Percentiles rank a stretch among this genome's conserved stretches.
Conservation (phyloP, 208 protist genomes). For the Wallacemonas rigidus region DNA sequence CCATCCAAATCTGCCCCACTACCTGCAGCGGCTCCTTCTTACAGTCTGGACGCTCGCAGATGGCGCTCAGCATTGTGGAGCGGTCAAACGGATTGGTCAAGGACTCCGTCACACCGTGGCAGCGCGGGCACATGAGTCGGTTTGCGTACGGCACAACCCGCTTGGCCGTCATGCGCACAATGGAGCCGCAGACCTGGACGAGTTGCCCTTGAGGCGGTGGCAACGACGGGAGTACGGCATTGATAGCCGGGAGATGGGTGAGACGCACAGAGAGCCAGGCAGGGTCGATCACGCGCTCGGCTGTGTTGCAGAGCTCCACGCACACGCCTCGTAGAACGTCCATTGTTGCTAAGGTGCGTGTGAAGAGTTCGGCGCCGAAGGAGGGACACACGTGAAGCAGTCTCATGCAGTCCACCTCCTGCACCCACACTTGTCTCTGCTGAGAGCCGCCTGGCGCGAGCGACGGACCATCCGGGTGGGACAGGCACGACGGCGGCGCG, state of each 20-base stretch:
- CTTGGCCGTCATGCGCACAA: slow-evolving; percentile 84
- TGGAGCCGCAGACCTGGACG: slow-evolving; percentile 75
- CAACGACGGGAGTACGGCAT: slow-evolving; percentile 55
- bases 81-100: slow-evolving; percentile 73
- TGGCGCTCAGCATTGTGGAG: slow-evolving; percentile 34
- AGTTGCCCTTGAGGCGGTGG: slow-evolving; percentile 63
- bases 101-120: slow-evolving; percentile 43
- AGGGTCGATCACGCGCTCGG: slow-evolving; percentile 37
- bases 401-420: slow-evolving; percentile 82
- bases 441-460: slow-evolving; percentile 10
- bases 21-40: slow-evolving; percentile 67
- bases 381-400: slow-evolving; percentile 55
- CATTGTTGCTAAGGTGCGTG: slow-evolving; percentile 45
- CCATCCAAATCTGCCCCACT: slow-evolving; percentile 85
- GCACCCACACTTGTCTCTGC: slow-evolving; percentile 40
- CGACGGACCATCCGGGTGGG: neutral
- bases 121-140: slow-evolving; percentile 71
- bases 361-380: slow-evolving; percentile 49
- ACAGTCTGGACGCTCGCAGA: slow-evolving; percentile 60
- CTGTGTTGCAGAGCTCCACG: slow-evolving; percentile 55
- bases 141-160: slow-evolving; percentile 75
- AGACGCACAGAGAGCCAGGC: slow-evolving; percentile 66
- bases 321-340: slow-evolving; percentile 41
- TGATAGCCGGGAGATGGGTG: slow-evolving; percentile 62
- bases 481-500: slow-evolving; percentile 46